Percentiles rank a stretch among this genome's conserved stretches.
Conservation (phyloP, 169 alveolate genomes). For the Eimeria acervulina region DNA sequence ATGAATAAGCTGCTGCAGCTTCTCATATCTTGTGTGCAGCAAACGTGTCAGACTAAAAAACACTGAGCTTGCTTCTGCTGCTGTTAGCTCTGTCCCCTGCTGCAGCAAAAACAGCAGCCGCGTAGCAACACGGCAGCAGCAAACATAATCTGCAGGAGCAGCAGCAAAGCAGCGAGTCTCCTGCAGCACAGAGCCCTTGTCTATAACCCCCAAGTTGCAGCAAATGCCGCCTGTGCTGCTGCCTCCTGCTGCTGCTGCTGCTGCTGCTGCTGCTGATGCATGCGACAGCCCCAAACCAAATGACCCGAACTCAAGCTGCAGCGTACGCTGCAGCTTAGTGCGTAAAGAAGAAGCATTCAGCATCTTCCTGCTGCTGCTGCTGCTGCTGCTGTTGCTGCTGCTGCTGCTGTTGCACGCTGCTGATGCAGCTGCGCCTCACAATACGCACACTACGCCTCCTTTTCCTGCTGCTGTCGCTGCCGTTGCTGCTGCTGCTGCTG, state of each 20-base stretch:
- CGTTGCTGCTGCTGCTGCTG: neutral
- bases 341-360: conserved; percentile 75
- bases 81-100: conserved; percentile 91
- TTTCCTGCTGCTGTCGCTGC: neutral
- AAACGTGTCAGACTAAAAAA: conserved; percentile 97
- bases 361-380: conserved; percentile 76
- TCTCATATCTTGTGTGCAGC: conserved; percentile 94
- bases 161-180: conserved; percentile 85
- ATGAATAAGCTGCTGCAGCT: conserved; percentile 95
- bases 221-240: neutral
- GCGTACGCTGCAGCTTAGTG: conserved; percentile 81
- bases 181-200: conserved; percentile 81
- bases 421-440: neutral
- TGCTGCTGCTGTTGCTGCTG: conserved; percentile 23
- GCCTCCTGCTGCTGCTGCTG: conserved; percentile 9
- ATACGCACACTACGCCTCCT: neutral
- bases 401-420: neutral
- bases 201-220: conserved; percentile 39
- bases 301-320: conserved; percentile 59
- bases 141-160: conserved; percentile 69
- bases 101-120: conserved; percentile 78
- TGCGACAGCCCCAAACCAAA: conserved; percentile 1
- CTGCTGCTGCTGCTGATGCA: neutral
- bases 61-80: conserved; percentile 94
- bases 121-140: conserved; percentile 79